Percentiles rank a stretch among this genome's conserved stretches.
Evolutionary conservation across 225 moss, liverwort and hornwort genomes (phyloP).

Genomic region (Neckera pumila): DNA sequence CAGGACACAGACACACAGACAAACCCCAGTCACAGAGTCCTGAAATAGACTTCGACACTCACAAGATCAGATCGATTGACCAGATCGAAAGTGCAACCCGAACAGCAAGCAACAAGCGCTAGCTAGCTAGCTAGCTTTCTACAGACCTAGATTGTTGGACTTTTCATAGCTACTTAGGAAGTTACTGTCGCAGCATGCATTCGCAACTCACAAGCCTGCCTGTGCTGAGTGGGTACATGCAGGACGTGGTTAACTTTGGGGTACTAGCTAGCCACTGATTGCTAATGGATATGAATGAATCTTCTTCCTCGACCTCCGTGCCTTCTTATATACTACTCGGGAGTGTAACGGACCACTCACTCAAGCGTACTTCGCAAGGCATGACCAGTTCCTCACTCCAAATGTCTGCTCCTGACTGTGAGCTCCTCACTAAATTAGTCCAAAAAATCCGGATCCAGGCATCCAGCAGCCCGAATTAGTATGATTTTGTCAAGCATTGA

Average conservation of each 20-base stretch:
- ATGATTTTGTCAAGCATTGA: neutral
- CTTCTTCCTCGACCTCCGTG: neutral
- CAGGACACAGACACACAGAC: too few relatives aligned
- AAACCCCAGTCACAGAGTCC: neutral
- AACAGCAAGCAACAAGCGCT: neutral
- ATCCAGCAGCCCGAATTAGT: neutral
- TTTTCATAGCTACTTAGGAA: neutral
- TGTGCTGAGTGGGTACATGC: neutral
- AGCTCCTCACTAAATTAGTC: neutral
- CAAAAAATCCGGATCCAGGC: neutral
- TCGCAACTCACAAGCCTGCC: neutral
- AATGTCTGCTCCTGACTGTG: neutral
- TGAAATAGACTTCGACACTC: neutral
- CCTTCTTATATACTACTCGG: neutral
- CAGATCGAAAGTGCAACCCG: neutral
- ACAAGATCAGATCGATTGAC: neutral
- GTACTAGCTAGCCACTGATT: slow-evolving; percentile 5
- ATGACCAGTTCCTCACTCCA: neutral
- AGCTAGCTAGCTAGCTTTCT: neutral
- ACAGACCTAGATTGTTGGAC: neutral
- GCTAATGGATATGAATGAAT: slow-evolving; percentile 25
- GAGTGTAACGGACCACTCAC: neutral
- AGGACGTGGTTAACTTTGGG: neutral
- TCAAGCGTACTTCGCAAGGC: neutral
- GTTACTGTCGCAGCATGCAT: neutral